Evolutionary conservation across 257 asterid species (phyloP).

Genomic region (Lantana camara): DNA sequence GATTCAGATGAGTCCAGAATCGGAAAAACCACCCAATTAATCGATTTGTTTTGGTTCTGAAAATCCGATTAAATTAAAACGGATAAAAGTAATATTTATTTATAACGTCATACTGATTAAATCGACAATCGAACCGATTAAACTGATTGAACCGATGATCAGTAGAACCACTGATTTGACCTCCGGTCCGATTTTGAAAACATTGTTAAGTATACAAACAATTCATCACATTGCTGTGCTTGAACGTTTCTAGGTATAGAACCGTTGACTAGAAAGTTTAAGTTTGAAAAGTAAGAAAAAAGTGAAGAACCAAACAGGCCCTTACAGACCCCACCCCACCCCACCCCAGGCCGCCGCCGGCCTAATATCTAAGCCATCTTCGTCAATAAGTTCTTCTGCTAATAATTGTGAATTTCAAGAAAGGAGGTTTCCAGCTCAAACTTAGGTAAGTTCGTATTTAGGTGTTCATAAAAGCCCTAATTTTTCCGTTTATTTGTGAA

Average conservation of each 20-base stretch:
- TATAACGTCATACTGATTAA: no score
- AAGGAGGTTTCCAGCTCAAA: slow-evolving; percentile 40
- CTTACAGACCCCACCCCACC: slow-evolving; percentile 28
- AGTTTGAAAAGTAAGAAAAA: neutral
- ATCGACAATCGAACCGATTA: no score
- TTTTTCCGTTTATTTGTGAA: slow-evolving; percentile 4
- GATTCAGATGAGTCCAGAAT: no score
- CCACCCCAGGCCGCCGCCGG: slow-evolving; percentile 15
- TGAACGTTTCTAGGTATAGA: neutral
- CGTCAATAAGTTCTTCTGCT: neutral
- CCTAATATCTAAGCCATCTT: slow-evolving; percentile 21
- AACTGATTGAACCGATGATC: no score
- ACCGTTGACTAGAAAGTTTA: neutral
- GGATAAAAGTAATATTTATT: no score
- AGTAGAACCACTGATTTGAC: no score
- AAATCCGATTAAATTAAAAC: no score
- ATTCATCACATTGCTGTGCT: no score
- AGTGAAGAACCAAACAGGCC: slow-evolving; percentile 37
- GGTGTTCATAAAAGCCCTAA: neutral
- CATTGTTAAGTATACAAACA: no score
- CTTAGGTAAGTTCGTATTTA: slow-evolving; percentile 33
- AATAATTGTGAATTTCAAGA: slow-evolving; percentile 39
- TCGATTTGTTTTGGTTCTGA: no score
- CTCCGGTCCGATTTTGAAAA: no score
- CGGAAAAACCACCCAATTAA: no score